Conservation (phyloP, 2,329 filamentous ascomycete genomes). For the Aureobasidium vineae region DNA sequence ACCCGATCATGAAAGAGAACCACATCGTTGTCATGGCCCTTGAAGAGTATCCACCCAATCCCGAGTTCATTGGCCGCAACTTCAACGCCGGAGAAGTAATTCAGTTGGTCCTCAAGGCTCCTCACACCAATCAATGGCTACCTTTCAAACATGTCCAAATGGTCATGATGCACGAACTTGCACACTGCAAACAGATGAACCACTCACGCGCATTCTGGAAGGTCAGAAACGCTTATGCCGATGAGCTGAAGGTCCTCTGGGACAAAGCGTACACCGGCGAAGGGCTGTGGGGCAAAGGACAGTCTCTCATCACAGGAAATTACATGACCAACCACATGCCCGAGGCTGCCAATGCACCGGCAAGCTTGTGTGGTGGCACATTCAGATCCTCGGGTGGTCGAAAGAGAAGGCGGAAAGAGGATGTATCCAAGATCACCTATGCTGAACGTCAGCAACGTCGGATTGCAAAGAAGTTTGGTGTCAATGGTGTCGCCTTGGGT, state of each 20-base stretch:
- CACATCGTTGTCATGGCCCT: conserved; percentile 54
- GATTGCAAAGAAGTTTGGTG: conserved; percentile 74
- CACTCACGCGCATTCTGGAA: conserved; percentile 79
- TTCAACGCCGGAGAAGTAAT: conserved; percentile 88
- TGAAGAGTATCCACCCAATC: conserved; percentile 78
- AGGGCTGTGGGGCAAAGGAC: conserved; percentile 76
- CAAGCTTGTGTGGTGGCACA: conserved; percentile 78
- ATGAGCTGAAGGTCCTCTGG: conserved; percentile 70
- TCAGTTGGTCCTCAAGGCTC: conserved; percentile 75
- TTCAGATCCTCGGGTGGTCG: conserved; percentile 58
- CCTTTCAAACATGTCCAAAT: conserved; percentile 83
- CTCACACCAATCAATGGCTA: conserved; percentile 62
- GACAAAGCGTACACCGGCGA: conserved; percentile 70
- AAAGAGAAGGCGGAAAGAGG: conserved; percentile 56
- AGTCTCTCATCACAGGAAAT: conserved; percentile 59
- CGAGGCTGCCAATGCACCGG: conserved; percentile 40
- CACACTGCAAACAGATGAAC: conserved; percentile 91
- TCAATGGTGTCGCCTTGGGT: conserved; percentile 65
- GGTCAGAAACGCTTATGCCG: conserved; percentile 70
- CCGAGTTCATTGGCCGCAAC: conserved; percentile 81
- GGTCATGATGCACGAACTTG: conserved; percentile 93
- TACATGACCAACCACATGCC: conserved; percentile 63
- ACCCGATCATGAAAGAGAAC: conserved; percentile 56
- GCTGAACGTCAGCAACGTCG: conserved; percentile 68
- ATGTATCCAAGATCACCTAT: conserved; percentile 53